Percentiles rank a stretch among this genome's conserved stretches.
phyloP scores from a whole-genome alignment of 2,329 filamentous ascomycete genomes.

The Stylonectria norvegica region DNA sequence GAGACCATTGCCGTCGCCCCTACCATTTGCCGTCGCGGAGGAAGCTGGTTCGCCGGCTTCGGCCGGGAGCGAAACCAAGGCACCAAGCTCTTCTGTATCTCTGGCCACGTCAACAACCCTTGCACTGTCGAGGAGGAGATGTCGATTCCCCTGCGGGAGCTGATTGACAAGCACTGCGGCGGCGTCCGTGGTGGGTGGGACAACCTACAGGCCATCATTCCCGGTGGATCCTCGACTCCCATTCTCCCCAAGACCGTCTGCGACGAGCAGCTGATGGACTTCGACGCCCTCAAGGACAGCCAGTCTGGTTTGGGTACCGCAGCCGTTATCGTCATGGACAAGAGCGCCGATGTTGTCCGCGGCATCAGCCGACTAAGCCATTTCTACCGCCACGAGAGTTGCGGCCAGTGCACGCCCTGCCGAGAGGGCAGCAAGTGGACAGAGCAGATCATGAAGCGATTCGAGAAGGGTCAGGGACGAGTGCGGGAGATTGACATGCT shows the following conservation, averaged over 20 bases:
- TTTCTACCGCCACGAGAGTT: conserved; percentile 98
- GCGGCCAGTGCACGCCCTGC: conserved; percentile 99
- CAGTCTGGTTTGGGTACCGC: conserved; percentile 97
- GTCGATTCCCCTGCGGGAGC: conserved; percentile 91
- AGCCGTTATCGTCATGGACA: conserved; percentile 98
- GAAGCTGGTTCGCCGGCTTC: conserved; percentile 88
- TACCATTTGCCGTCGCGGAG: conserved; percentile 90
- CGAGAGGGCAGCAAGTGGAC: conserved; percentile 99
- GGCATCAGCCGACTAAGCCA: conserved; percentile 89
- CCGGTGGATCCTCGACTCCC: conserved; percentile 93
- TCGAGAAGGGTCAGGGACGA: conserved; percentile 85
- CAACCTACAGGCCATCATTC: conserved; percentile 92
- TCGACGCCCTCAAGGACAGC: conserved; percentile 95
- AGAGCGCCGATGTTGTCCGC: conserved; percentile 92
- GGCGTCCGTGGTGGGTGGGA: conserved; percentile 97
- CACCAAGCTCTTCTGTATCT: conserved; percentile 98
- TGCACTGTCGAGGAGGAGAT: conserved; percentile 99
- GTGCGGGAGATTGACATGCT: conserved; percentile 98
- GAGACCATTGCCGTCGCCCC: conserved; percentile 95
- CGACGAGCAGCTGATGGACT: conserved; percentile 98
- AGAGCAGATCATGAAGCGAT: conserved; percentile 96
- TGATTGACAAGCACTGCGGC: conserved; percentile 98
- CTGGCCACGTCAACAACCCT: conserved; percentile 97
- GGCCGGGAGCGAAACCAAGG: conserved; percentile 94
- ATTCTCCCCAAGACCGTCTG: conserved; percentile 88